These are phyloP conservation scores for Ophiostoma sp. DNA, from an alignment of 2,329 filamentous ascomycete genomes.

Conservation along the genomic window DNA sequence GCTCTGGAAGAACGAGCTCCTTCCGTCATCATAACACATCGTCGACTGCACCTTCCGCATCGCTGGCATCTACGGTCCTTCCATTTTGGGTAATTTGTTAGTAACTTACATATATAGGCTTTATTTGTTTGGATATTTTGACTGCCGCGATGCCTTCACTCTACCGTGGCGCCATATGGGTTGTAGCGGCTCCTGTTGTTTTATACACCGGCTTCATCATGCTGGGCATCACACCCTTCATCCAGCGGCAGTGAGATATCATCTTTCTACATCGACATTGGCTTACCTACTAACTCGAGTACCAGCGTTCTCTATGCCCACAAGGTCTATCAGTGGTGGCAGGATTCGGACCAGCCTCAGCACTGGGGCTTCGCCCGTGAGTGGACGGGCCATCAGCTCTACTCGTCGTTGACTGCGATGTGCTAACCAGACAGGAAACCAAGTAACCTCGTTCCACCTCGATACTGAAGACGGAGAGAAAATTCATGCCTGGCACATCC, in stretches of 20 bases:
- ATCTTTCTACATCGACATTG: background rate
- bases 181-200: constrained; percentile 38
- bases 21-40: background rate
- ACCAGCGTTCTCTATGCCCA: constrained; percentile 75
- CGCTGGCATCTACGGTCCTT: background rate
- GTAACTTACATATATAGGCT: background rate
- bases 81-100: constrained; percentile 15
- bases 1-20: background rate
- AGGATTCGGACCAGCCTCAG: constrained; percentile 70
- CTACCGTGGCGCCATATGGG: constrained; percentile 42
- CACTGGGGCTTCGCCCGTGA: constrained; percentile 80
- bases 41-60: background rate
- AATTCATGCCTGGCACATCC: constrained; percentile 84
- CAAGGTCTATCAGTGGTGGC: constrained; percentile 65
- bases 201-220: constrained; percentile 19
- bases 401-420: background rate
- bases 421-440: constrained; percentile 55
- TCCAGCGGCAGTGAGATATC: constrained; percentile 70
- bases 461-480: constrained; percentile 67
- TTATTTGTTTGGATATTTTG: constrained; percentile 12
- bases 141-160: constrained; percentile 18
- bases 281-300: background rate
- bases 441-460: constrained; percentile 81
- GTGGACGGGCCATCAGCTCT: constrained; percentile 27
- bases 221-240: constrained; percentile 58